Evolutionary conservation across 1,284 basidiomycete species (phyloP).

Genomic region (Ceratobasidium papillatum): DNA sequence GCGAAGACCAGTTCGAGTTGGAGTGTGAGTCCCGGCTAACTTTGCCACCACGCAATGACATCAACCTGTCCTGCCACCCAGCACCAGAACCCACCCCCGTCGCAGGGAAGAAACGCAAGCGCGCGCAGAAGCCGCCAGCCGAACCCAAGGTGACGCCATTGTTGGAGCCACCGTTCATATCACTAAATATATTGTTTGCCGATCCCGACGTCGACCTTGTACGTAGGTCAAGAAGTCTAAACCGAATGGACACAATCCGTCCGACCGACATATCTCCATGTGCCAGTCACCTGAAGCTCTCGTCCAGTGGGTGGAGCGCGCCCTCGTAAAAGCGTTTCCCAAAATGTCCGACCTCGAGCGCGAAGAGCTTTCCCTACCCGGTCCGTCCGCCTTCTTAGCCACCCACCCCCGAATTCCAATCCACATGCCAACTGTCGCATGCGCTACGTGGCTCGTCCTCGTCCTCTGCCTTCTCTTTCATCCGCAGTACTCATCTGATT

Average conservation of each 20-base stretch:
- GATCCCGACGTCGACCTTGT: too few relatives aligned
- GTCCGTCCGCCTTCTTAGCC: constrained; percentile 64
- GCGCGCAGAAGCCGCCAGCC: constrained; percentile 17
- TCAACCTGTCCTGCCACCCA: background rate
- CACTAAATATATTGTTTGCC: too few relatives aligned
- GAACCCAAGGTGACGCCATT: constrained; percentile 23
- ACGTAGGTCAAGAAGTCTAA: constrained; percentile 59
- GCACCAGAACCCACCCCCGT: constrained; percentile 3
- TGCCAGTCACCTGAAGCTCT: constrained; percentile 36
- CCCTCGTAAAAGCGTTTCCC: constrained; percentile 66
- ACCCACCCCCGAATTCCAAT: background rate
- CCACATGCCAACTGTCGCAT: background rate
- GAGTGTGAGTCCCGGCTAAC: constrained; percentile 22
- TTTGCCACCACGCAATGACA: constrained; percentile 9
- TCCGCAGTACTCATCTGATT: constrained; percentile 44
- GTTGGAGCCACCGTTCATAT: background rate
- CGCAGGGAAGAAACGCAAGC: constrained; percentile 22
- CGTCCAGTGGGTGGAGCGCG: constrained; percentile 16
- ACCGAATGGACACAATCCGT: background rate
- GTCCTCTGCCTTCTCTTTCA: constrained; percentile 39
- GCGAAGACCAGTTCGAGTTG: constrained; percentile 41
- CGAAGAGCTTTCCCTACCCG: constrained; percentile 73
- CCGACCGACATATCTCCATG: constrained; percentile 17
- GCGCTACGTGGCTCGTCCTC: background rate
- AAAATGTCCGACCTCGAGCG: constrained; percentile 75